These are phyloP conservation scores for Jaltomata sinuosa DNA, from an alignment of 257 asterid genomes.

Conservation along the genomic window DNA sequence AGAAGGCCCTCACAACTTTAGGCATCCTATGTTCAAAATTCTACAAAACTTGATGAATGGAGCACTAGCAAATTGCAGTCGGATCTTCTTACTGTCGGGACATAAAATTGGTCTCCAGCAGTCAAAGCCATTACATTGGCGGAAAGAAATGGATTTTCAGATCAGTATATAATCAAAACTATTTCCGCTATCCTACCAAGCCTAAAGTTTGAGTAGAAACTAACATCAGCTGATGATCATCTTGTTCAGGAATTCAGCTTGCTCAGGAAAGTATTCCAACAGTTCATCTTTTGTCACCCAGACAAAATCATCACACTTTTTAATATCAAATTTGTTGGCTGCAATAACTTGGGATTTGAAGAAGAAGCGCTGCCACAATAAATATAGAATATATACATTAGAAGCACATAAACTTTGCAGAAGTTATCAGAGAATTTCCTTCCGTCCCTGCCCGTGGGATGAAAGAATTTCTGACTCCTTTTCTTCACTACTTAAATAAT, in stretches of 20 bases:
- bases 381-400: not conserved
- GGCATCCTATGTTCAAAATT: not conserved
- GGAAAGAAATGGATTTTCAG: not conserved
- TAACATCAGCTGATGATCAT: constrained; percentile 60
- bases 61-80: not conserved
- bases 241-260: constrained; percentile 38
- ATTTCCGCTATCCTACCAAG: not conserved
- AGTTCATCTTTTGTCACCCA: constrained; percentile 80
- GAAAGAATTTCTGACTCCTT: not conserved
- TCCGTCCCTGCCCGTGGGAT: not conserved
- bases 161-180: not conserved
- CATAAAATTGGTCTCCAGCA: not conserved
- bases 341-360: constrained; percentile 92
- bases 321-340: constrained; percentile 40
- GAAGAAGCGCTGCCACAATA: constrained; percentile 62
- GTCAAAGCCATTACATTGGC: not conserved
- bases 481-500: not conserved
- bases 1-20: not conserved
- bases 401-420: not conserved
- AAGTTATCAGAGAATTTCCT: not conserved
- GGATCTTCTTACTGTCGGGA: not conserved
- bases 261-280: constrained; percentile 79
- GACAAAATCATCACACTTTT: constrained; percentile 54
- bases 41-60: not conserved
- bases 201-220: not conserved